Evolutionary conservation across 139 green algal genomes (phyloP).

Genomic region (Spirogloea muscicola): DNA sequence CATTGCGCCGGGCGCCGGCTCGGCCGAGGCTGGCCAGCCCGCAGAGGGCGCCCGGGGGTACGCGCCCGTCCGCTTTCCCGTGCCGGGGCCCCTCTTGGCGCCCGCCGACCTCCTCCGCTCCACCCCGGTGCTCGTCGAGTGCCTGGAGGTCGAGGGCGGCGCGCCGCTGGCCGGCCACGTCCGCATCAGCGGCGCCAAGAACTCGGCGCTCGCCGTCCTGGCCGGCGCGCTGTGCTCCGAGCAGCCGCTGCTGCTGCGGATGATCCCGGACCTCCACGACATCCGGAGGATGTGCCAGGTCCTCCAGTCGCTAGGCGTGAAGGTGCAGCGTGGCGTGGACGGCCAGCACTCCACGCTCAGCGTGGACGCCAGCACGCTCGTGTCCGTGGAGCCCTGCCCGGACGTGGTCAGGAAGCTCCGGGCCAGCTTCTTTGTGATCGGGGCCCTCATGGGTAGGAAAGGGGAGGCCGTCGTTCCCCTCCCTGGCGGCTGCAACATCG

Average conservation of each 20-base stretch:
- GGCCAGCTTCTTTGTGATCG: constrained; percentile 58
- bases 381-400: constrained; percentile 33
- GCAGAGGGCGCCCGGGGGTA: too few species aligned
- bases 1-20: too few species aligned
- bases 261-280: constrained; percentile 51
- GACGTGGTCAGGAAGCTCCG: constrained; percentile 48
- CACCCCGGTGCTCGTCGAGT: constrained; percentile 43
- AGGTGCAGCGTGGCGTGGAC: constrained; percentile 39
- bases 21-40: too few species aligned
- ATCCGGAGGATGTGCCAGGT: constrained; percentile 53
- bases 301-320: constrained; percentile 43
- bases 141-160: constrained; percentile 40
- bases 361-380: constrained; percentile 42
- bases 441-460: constrained; percentile 46
- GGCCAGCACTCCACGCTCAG: constrained; percentile 19
- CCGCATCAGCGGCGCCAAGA: constrained; percentile 56
- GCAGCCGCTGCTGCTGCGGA: constrained; percentile 33
- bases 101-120: too few species aligned
- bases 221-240: constrained; percentile 44
- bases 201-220: constrained; percentile 54
- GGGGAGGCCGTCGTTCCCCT: constrained; percentile 54
- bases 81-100: too few species aligned
- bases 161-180: constrained; percentile 44
- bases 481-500: constrained; percentile 60
- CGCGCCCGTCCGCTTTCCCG: too few species aligned